A percentile compares a stretch with the other conserved stretches of the same genome.
These are phyloP conservation scores for Pythium guiyangense DNA, from an alignment of 352 stramenopile species.

Conservation along the genomic window DNA sequence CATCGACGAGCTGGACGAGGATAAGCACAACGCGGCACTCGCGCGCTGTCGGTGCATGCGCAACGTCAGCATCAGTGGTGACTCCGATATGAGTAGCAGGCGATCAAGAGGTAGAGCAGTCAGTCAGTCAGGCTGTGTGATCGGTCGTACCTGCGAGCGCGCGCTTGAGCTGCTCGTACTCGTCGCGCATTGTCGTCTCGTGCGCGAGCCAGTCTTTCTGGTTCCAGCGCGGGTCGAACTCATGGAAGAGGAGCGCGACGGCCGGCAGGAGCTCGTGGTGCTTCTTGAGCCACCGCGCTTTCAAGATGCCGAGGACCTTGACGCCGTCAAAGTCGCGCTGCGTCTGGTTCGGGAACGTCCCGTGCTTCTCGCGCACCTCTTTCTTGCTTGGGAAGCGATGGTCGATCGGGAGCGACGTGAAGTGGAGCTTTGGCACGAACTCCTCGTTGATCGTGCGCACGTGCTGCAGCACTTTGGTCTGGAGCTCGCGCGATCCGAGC, in stretches of 20 bases:
- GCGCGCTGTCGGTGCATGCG: constrained; percentile 20
- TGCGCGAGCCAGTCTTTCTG: constrained; percentile 64
- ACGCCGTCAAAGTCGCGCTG: constrained; percentile 82
- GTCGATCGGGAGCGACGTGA: constrained; percentile 58
- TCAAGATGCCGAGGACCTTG: constrained; percentile 63
- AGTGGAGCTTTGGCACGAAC: constrained; percentile 77
- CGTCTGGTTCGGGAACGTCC: constrained; percentile 78
- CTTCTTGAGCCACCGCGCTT: constrained; percentile 84
- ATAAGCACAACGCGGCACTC: constrained; percentile 79
- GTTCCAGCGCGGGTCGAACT: constrained; percentile 78
- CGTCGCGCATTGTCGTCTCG: constrained; percentile 63
- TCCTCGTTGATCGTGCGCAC: constrained; percentile 77
- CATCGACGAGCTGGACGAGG: constrained; percentile 77
- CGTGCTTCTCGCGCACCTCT: constrained; percentile 80
- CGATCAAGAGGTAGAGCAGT: background rate
- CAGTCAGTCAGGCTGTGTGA: background rate
- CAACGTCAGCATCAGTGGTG: background rate
- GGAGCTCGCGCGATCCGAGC: constrained; percentile 66
- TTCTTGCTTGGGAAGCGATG: constrained; percentile 84
- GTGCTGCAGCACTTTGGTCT: constrained; percentile 62
- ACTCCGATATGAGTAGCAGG: background rate
- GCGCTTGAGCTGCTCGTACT: constrained; percentile 70
- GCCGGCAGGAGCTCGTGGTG: constrained; percentile 78
- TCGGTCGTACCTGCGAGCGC: constrained; percentile 28
- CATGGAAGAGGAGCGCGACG: constrained; percentile 78